phyloP scores from a whole-genome alignment of 2,329 filamentous ascomycete genomes.

The Lasiodiplodia citricola region DNA sequence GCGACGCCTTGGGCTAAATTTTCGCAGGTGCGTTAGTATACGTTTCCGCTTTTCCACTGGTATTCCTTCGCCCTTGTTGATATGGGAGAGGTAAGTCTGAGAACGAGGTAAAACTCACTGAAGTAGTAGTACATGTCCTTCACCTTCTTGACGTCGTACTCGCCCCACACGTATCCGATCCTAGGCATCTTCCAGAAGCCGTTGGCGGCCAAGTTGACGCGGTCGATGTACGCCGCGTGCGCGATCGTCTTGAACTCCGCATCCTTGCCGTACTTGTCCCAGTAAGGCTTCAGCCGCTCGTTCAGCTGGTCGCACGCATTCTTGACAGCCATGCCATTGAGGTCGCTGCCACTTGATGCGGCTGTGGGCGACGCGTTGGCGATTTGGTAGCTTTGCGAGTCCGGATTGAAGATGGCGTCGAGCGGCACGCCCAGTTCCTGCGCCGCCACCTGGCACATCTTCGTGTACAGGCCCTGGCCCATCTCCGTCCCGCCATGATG shows the following conservation, averaged over 20 bases:
- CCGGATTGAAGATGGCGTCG: conserved; percentile 81
- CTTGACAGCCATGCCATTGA: conserved; percentile 92
- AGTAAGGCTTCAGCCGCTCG: conserved; percentile 80
- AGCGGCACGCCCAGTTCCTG: conserved; percentile 85
- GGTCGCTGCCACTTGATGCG: conserved; percentile 88
- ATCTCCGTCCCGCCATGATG: conserved; percentile 97
- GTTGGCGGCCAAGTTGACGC: conserved; percentile 92
- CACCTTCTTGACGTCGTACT: conserved; percentile 39
- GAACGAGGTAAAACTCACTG: conserved; percentile 54
- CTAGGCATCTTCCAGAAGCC: conserved; percentile 97
- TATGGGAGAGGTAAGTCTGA: conserved; percentile 39
- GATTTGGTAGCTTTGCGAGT: conserved; percentile 85
- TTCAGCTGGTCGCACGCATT: conserved; percentile 92
- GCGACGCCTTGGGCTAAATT: conserved; percentile 67
- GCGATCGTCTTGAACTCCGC: conserved; percentile 86
- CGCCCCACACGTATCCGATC: conserved; percentile 88
- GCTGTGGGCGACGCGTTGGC: conserved; percentile 92
- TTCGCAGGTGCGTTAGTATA: neutral
- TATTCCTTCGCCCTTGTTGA: neutral
- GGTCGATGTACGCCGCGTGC: conserved; percentile 90
- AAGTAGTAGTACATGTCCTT: conserved; percentile 95
- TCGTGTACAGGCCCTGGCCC: conserved; percentile 95
- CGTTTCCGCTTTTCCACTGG: neutral
- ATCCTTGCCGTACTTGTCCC: conserved; percentile 75
- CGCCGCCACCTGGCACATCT: conserved; percentile 93